These are phyloP conservation scores for Usnea hakonensis DNA, from an alignment of 495 filamentous ascomycete genomes.

Conservation along the genomic window DNA sequence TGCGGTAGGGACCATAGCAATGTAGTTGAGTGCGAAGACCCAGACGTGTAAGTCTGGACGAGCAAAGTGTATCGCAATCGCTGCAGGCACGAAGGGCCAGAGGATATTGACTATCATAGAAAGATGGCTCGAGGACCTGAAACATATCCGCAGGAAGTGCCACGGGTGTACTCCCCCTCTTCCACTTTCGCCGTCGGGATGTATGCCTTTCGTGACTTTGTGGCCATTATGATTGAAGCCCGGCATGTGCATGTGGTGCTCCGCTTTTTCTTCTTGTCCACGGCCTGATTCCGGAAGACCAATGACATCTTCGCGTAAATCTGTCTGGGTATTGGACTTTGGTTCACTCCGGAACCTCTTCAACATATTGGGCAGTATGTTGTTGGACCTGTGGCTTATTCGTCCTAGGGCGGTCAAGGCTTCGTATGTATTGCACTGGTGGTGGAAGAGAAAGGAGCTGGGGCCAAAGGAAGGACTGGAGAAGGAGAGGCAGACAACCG, in stretches of 20 bases:
- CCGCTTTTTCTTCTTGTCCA: slow-evolving; percentile 5
- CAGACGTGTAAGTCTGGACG: slow-evolving; percentile 52
- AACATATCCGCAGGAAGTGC: slow-evolving; percentile 54
- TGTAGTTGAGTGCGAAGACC: slow-evolving; percentile 64
- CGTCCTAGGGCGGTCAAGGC: not conserved
- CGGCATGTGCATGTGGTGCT: slow-evolving; percentile 17
- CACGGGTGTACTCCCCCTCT: slow-evolving; percentile 52
- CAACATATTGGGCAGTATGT: slow-evolving; percentile 8
- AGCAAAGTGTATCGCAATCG: slow-evolving; percentile 57
- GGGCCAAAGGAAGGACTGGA: not conserved
- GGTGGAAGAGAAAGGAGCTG: not conserved
- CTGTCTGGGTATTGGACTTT: not conserved
- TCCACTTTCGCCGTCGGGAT: slow-evolving; percentile 59
- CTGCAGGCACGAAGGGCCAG: slow-evolving; percentile 68
- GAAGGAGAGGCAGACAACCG: not conserved
- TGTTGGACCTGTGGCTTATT: not conserved
- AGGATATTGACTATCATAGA: slow-evolving; percentile 57
- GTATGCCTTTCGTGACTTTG: slow-evolving; percentile 37
- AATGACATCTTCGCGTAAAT: slow-evolving; percentile 10
- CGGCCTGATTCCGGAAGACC: slow-evolving; percentile 7
- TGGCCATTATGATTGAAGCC: slow-evolving; percentile 38
- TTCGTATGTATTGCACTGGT: not conserved
- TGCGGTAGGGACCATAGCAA: slow-evolving; percentile 81
- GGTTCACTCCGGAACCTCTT: slow-evolving; percentile 10
- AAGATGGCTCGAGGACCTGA: slow-evolving; percentile 47